Percentiles rank a stretch among this genome's conserved stretches.
Evolutionary conservation across 2,329 filamentous ascomycete genomes (phyloP).

Genomic region (Macrophomina tecta): DNA sequence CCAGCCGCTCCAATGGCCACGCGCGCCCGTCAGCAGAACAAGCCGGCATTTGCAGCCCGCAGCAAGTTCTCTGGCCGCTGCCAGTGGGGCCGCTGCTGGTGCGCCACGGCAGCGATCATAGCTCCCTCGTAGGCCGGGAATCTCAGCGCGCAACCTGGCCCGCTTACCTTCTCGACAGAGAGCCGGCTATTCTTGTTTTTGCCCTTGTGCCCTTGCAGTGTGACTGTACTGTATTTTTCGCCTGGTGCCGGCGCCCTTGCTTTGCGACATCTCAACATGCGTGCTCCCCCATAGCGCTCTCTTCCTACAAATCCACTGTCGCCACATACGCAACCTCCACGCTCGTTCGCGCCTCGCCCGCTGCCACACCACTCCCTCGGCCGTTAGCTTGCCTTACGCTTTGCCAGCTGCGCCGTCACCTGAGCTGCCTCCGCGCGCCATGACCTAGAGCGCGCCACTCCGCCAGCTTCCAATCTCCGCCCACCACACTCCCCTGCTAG

Average conservation of each 20-base stretch:
- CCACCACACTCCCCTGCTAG: constrained; percentile 14
- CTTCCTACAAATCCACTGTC: constrained; percentile 25
- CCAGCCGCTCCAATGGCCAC: constrained; percentile 9
- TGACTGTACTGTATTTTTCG: constrained; percentile 14
- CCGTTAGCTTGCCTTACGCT: constrained; percentile 47
- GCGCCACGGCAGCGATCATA: constrained; percentile 24
- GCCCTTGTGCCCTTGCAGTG: constrained; percentile 23
- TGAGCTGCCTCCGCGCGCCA: constrained; percentile 80
- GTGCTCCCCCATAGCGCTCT: constrained; percentile 17
- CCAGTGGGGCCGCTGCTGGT: constrained; percentile 19
- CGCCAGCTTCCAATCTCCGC: constrained; percentile 16
- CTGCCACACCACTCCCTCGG: neutral
- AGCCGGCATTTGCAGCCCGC: constrained; percentile 13
- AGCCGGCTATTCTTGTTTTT: constrained; percentile 4
- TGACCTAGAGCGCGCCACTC: constrained; percentile 67
- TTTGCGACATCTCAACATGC: constrained; percentile 26
- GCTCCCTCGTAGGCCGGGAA: constrained; percentile 8
- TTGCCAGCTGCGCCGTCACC: constrained; percentile 80
- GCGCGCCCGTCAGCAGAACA: constrained; percentile 3
- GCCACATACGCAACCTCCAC: constrained; percentile 22
- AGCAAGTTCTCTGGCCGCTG: neutral
- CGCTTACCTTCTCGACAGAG: neutral
- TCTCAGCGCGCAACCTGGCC: constrained; percentile 18
- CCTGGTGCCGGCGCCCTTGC: constrained; percentile 17
- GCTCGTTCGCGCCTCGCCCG: constrained; percentile 4